Evolutionary conservation across 495 filamentous ascomycete genomes (phyloP).

Genomic region (Trichoderma orchidacearum): DNA sequence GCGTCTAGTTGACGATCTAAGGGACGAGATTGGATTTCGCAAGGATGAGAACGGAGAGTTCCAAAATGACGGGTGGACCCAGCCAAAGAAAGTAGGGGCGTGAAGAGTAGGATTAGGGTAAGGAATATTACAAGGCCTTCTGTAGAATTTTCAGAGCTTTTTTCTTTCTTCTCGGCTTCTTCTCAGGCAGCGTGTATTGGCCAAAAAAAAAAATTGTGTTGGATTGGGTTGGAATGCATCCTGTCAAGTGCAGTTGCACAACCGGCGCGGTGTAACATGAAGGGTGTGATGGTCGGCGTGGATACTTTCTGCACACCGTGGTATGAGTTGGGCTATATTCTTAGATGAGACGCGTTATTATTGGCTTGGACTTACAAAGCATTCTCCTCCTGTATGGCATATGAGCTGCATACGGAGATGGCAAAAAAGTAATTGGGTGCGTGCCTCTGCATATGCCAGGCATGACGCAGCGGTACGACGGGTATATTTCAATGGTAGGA

Average conservation of each 20-base stretch:
- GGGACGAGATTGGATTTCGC: constrained; percentile 45
- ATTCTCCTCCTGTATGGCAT: neutral
- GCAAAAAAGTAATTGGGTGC: neutral
- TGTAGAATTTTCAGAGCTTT: no score
- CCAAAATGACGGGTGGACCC: neutral
- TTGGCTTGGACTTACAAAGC: neutral
- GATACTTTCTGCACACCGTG: neutral
- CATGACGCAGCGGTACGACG: neutral
- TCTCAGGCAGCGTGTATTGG: neutral
- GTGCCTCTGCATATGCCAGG: neutral
- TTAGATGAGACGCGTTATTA: neutral
- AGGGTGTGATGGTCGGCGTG: neutral
- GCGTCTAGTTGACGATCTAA: constrained; percentile 44
- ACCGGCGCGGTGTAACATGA: neutral
- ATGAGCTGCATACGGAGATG: neutral
- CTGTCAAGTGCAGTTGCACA: neutral
- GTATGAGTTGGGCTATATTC: neutral
- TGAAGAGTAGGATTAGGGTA: neutral
- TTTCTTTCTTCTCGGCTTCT: neutral
- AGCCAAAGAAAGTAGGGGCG: neutral
- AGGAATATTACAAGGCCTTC: no score
- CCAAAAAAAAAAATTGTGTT: neutral
- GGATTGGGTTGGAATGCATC: neutral
- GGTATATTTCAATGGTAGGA: neutral
- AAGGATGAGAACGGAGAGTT: neutral